phyloP scores from a whole-genome alignment of 2,329 filamentous ascomycete species.

The Cladosporium colombiae region DNA sequence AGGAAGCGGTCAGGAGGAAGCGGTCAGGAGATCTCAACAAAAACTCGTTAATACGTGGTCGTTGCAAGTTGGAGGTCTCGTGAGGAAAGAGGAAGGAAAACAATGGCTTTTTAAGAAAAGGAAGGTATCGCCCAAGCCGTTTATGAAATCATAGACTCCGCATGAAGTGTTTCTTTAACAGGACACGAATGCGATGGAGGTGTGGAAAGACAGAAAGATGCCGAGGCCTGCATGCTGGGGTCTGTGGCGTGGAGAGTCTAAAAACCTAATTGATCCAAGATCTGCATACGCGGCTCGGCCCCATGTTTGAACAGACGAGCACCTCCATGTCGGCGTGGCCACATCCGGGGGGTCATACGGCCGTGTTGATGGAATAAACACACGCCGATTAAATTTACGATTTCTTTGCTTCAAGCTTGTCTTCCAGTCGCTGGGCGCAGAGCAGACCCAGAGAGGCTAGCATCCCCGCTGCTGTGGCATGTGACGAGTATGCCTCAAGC shows the following conservation, averaged over 20 bases:
- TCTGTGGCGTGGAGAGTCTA: not conserved
- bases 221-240: not conserved
- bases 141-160: not conserved
- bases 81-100: not conserved
- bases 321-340: not conserved
- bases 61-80: not conserved
- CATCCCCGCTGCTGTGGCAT: not conserved
- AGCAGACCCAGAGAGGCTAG: not conserved
- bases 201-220: not conserved
- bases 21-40: not conserved
- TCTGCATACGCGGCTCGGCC: constrained; percentile 6
- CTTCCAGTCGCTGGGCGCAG: not conserved
- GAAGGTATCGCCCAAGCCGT: not conserved
- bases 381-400: too few relatives aligned
- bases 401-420: not conserved
- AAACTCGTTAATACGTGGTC: not conserved
- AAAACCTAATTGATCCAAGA: constrained; percentile 8
- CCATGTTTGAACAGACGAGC: not conserved
- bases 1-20: not conserved
- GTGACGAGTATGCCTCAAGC: not conserved
- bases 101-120: not conserved
- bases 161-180: not conserved
- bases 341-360: not conserved
- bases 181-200: not conserved
- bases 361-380: not conserved